Evolutionary conservation across 108 stramenopile species (phyloP).

Genomic region (Nannochloropsis oceanica): DNA sequence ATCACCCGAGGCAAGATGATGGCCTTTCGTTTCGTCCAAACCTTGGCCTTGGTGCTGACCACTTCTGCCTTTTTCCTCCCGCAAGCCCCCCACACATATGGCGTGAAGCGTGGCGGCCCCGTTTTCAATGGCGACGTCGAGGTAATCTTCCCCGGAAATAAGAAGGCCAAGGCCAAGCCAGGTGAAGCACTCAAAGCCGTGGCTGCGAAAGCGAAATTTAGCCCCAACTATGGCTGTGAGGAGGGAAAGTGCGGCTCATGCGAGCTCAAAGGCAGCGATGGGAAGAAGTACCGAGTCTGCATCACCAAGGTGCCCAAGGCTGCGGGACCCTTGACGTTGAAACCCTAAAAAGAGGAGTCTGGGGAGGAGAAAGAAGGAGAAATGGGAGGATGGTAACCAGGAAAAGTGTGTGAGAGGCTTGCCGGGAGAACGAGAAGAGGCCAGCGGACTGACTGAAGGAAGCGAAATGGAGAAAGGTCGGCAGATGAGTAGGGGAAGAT

Average conservation of each 20-base stretch:
- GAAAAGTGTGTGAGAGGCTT: too few relatives aligned
- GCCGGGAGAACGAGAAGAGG: too few relatives aligned
- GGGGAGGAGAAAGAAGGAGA: too few relatives aligned
- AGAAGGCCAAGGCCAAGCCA: conserved; percentile 25
- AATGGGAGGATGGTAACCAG: too few relatives aligned
- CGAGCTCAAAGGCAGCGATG: conserved; percentile 27
- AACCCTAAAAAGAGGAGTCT: neutral
- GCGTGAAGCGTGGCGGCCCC: neutral
- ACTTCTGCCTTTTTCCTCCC: neutral
- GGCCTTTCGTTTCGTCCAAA: neutral
- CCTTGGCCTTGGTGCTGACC: neutral
- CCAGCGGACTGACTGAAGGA: too few relatives aligned
- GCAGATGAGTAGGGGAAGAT: too few relatives aligned
- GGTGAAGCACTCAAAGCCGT: conserved; percentile 27
- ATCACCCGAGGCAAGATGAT: neutral
- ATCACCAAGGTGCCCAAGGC: conserved; percentile 24
- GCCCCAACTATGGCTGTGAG: conserved; percentile 33
- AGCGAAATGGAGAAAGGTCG: too few relatives aligned
- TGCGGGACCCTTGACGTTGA: conserved; percentile 16
- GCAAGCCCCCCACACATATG: neutral
- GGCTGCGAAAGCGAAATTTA: conserved; percentile 25
- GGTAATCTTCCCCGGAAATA: conserved; percentile 29
- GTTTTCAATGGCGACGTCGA: conserved; percentile 5
- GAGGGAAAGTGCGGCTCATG: conserved; percentile 42
- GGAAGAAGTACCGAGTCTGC: conserved; percentile 26